phyloP scores from a whole-genome alignment of 2,329 filamentous ascomycete species.

The Colletotrichum liriopes region DNA sequence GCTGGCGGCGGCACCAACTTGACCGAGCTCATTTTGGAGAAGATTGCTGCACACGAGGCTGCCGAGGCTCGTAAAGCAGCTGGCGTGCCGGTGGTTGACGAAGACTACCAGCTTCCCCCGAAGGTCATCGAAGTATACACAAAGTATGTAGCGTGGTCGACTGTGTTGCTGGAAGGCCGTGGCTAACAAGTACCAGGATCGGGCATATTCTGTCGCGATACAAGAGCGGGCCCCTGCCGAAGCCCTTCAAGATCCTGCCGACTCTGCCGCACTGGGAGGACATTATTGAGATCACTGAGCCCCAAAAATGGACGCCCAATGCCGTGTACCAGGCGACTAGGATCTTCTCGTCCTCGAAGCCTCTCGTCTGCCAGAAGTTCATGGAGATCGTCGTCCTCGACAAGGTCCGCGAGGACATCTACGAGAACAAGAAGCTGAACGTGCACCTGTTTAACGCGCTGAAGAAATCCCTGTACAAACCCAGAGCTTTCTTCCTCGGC shows the following conservation, averaged over 20 bases:
- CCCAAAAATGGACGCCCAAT: conserved; percentile 82
- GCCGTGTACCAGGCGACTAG: conserved; percentile 89
- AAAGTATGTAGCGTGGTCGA: conserved; percentile 70
- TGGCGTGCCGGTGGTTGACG: conserved; percentile 78
- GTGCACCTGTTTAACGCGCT: conserved; percentile 95
- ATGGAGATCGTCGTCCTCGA: conserved; percentile 90
- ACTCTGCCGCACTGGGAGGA: conserved; percentile 94
- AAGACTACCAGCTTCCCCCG: conserved; percentile 87
- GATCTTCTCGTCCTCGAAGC: conserved; percentile 91
- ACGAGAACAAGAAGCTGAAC: conserved; percentile 94
- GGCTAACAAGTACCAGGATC: conserved; percentile 67
- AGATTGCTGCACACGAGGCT: conserved; percentile 93
- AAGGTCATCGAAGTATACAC: conserved; percentile 96
- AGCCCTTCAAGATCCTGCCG: conserved; percentile 97
- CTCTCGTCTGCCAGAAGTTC: conserved; percentile 85
- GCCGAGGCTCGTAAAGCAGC: conserved; percentile 63
- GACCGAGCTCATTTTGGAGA: conserved; percentile 92
- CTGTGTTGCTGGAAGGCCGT: not conserved
- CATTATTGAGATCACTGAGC: conserved; percentile 86
- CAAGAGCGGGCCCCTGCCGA: conserved; percentile 96
- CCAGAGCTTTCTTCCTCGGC: conserved; percentile 90
- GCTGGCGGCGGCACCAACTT: conserved; percentile 79
- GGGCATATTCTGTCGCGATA: conserved; percentile 92
- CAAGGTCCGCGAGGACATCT: conserved; percentile 92
- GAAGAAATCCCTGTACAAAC: conserved; percentile 94